These are phyloP conservation scores for Amphibolis antarctica DNA, from an alignment of 106 monocot genomes.

Conservation along the genomic window DNA sequence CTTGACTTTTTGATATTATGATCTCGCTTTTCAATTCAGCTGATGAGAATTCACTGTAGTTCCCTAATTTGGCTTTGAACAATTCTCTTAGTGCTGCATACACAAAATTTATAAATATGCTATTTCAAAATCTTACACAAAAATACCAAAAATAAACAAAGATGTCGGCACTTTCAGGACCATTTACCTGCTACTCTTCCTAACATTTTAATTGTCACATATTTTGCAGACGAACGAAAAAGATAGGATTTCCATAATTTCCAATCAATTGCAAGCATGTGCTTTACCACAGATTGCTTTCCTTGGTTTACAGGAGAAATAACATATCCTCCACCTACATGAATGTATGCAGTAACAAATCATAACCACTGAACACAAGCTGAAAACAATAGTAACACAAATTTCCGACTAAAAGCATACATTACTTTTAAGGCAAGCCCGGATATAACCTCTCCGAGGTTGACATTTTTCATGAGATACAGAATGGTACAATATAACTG, in stretches of 20 bases:
- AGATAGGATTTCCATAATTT: constrained; percentile 84
- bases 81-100: constrained; percentile 80
- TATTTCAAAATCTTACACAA: background rate
- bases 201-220: constrained; percentile 78
- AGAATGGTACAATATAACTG: constrained; percentile 94
- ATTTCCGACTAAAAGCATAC: constrained; percentile 43
- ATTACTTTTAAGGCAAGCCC: constrained; percentile 99
- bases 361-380: background rate
- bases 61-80: constrained; percentile 58
- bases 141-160: background rate
- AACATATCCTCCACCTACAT: constrained; percentile 89
- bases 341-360: background rate
- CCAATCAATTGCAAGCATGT: constrained; percentile 99
- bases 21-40: constrained; percentile 46
- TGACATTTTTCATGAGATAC: constrained; percentile 61
- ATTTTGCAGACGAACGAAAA: constrained; percentile 66
- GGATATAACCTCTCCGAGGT: constrained; percentile 56
- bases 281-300: constrained; percentile 87
- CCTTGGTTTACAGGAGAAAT: constrained; percentile 89
- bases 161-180: background rate
- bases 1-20: constrained; percentile 15
- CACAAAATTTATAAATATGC: constrained; percentile 1
- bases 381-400: background rate
- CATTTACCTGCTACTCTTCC: constrained; percentile 75
- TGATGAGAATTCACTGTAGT: constrained; percentile 43